Evolutionary conservation across 2,329 filamentous ascomycete species (phyloP).

Genomic region (Neoascochyta sp.): DNA sequence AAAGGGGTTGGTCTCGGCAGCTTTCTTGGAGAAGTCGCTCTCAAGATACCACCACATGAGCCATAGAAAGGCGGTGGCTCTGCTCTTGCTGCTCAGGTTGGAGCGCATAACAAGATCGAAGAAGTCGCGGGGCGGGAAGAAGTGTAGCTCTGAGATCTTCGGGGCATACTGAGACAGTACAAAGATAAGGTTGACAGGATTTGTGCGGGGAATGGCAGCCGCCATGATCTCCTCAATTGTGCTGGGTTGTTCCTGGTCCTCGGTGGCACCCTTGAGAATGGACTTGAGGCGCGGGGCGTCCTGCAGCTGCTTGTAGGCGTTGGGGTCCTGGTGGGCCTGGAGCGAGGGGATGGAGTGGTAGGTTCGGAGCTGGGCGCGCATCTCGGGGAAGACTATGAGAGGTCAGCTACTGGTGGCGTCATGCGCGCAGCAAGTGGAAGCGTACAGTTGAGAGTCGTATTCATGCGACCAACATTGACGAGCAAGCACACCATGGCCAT

Average conservation of each 20-base stretch:
- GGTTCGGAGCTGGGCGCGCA: conserved; percentile 94
- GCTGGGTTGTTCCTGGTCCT: conserved; percentile 81
- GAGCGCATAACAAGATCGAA: conserved; percentile 95
- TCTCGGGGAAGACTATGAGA: conserved; percentile 86
- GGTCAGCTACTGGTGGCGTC: conserved; percentile 16
- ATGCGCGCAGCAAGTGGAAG: conserved; percentile 5
- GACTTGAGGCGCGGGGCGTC: conserved; percentile 95
- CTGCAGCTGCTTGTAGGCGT: conserved; percentile 96
- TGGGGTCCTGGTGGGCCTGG: conserved; percentile 89
- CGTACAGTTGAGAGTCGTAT: conserved; percentile 95
- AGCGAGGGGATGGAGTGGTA: conserved; percentile 97
- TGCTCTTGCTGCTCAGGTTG: conserved; percentile 73
- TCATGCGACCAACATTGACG: conserved; percentile 98
- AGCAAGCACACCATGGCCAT: conserved; percentile 99
- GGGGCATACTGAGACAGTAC: conserved; percentile 85
- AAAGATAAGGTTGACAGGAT: conserved; percentile 96
- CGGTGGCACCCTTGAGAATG: conserved; percentile 92
- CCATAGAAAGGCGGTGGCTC: conserved; percentile 89
- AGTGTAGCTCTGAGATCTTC: conserved; percentile 90
- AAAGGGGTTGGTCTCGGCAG: conserved; percentile 86
- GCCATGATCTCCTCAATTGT: conserved; percentile 79
- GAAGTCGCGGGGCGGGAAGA: conserved; percentile 80
- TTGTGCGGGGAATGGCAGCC: conserved; percentile 70
- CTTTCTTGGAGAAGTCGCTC: conserved; percentile 86
- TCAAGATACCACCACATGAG: conserved; percentile 99